Evolutionary conservation across 495 filamentous ascomycete genomes (phyloP).

Genomic region (Neurospora terricola): DNA sequence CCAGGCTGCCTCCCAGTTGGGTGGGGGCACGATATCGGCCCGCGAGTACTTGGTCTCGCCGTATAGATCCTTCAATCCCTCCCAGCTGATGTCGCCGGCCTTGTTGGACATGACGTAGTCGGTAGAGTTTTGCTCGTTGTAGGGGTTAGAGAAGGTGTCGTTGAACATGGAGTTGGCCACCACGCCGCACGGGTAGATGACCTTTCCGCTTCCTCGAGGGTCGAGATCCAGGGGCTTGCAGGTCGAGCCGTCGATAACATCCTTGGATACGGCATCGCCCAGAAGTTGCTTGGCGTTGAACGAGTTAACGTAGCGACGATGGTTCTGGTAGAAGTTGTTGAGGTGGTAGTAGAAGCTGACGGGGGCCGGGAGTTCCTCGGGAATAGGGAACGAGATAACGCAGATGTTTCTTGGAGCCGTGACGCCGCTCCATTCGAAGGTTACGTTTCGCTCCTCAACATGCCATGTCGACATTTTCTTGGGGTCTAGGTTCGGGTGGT

Average conservation of each 20-base stretch:
- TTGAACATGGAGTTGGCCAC: slow-evolving; percentile 98
- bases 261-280: slow-evolving; percentile 53
- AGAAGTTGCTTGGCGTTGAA: slow-evolving; percentile 74
- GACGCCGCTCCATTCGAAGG: slow-evolving; percentile 13
- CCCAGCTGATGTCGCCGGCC: slow-evolving; percentile 68
- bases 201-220: slow-evolving; percentile 38
- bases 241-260: slow-evolving; percentile 50
- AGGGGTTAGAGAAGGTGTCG: slow-evolving; percentile 66
- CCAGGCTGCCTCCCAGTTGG: slow-evolving; percentile 67
- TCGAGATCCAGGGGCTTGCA: slow-evolving; percentile 67
- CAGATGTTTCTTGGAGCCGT: slow-evolving; percentile 34
- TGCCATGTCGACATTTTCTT: slow-evolving; percentile 22
- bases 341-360: slow-evolving; percentile 89
- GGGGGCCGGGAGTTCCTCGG: slow-evolving; percentile 65
- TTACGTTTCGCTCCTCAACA: slow-evolving; percentile 8
- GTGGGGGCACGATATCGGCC: slow-evolving; percentile 61
- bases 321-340: slow-evolving; percentile 98
- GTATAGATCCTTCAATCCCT: slow-evolving; percentile 69
- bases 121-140: slow-evolving; percentile 29
- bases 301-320: slow-evolving; percentile 89
- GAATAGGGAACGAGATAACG: slow-evolving; percentile 64
- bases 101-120: slow-evolving; percentile 62
- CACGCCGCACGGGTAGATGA: slow-evolving; percentile 90
- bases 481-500: slow-evolving; percentile 20
- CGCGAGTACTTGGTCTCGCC: slow-evolving; percentile 51